Evolutionary conservation across 169 alveolate genomes (phyloP).

Genomic region (Eimeria tenella): DNA sequence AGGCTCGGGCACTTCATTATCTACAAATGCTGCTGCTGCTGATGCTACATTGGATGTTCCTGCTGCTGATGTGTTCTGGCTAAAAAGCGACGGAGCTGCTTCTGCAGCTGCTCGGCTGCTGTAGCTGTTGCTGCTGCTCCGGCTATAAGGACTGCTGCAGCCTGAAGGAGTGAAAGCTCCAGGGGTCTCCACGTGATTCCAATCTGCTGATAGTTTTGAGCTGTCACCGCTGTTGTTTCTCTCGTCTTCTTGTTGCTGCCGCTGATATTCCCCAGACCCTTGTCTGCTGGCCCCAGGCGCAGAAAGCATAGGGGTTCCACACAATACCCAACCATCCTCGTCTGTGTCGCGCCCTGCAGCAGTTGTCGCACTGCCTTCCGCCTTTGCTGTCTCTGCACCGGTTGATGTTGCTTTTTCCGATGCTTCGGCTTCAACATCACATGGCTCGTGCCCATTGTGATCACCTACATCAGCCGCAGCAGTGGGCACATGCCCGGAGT

Average conservation of each 20-base stretch:
- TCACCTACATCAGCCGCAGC: no score
- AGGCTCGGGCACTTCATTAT: neutral
- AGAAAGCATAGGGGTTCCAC: neutral
- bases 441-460: neutral
- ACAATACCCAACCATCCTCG: slow-evolving; percentile 10
- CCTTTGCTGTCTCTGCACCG: neutral
- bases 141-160: slow-evolving; percentile 7
- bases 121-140: neutral
- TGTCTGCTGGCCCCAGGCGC: slow-evolving; percentile 4
- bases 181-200: slow-evolving; percentile 11
- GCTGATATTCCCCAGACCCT: neutral
- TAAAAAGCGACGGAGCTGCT: neutral
- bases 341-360: neutral
- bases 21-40: slow-evolving; percentile 1
- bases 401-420: neutral
- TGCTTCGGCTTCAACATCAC: neutral
- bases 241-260: neutral
- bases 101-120: neutral
- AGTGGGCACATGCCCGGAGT: no score
- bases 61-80: neutral
- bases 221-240: slow-evolving; percentile 13
- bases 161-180: slow-evolving; percentile 27
- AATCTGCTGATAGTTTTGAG: slow-evolving; percentile 10
- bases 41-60: neutral
- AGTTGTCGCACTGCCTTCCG: neutral